These are phyloP conservation scores for Blastobotrys persicus DNA, from an alignment of 1,139 yeast genomes.

Conservation along the genomic window DNA sequence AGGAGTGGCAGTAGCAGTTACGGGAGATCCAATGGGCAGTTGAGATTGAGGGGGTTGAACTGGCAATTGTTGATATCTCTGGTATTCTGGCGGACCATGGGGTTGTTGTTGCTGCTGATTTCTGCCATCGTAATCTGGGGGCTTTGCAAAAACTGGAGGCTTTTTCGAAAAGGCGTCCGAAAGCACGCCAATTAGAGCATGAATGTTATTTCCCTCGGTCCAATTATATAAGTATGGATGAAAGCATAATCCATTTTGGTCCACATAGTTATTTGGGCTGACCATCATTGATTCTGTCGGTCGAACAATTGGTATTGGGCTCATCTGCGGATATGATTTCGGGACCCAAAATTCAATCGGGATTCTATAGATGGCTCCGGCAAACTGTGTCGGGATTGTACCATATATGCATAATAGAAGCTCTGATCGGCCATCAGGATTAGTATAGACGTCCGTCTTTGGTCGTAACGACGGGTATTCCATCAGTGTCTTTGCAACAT, in stretches of 20 bases:
- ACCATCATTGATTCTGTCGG: constrained; percentile 50
- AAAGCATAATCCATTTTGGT: constrained; percentile 69
- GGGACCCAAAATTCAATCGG: constrained; percentile 82
- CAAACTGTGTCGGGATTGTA: constrained; percentile 41
- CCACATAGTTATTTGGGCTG: constrained; percentile 65
- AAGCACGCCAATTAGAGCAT: constrained; percentile 42
- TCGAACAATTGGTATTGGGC: constrained; percentile 62
- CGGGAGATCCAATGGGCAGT: constrained; percentile 1
- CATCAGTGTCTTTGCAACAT: constrained; percentile 55
- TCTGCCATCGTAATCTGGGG: constrained; percentile 26
- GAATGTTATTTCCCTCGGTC: constrained; percentile 42
- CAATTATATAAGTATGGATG: constrained; percentile 67
- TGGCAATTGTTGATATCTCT: constrained; percentile 10
- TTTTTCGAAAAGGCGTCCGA: constrained; percentile 45
- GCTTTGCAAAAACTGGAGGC: constrained; percentile 52
- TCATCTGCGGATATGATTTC: constrained; percentile 56
- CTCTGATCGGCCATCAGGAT: constrained; percentile 54
- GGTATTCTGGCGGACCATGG: constrained; percentile 14
- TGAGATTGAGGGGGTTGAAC: constrained; percentile 14
- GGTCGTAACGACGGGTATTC: constrained; percentile 55
- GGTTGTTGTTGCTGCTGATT: constrained; percentile 22
- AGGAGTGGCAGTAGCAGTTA: constrained; percentile 6
- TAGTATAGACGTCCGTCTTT: constrained; percentile 68
- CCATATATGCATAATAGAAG: constrained; percentile 68
- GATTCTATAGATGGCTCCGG: constrained; percentile 40